phyloP scores from a whole-genome alignment of 202 grass and related monocot genomes.

The Digitaria exilis region DNA sequence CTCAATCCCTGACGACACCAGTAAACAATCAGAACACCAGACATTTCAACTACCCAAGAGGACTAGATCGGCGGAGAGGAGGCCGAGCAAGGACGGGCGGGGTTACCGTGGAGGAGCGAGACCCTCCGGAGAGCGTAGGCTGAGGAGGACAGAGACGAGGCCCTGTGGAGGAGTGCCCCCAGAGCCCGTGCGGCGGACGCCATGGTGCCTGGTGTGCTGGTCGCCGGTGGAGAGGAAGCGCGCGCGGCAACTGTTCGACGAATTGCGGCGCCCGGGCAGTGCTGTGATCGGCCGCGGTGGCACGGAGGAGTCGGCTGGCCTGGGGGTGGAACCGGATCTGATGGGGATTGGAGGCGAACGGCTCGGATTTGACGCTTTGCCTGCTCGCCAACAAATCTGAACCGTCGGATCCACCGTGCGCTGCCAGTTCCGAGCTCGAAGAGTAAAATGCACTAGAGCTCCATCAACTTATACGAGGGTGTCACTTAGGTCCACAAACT shows the following conservation, averaged over 20 bases:
- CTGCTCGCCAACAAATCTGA: not conserved
- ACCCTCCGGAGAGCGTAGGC: slow-evolving; percentile 40
- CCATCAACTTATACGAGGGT: too few species aligned
- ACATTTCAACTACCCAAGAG: not conserved
- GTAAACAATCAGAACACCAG: not conserved
- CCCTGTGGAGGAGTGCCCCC: slow-evolving; percentile 50
- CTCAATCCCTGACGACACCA: slow-evolving; percentile 45
- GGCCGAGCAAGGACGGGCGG: not conserved
- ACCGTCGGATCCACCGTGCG: slow-evolving; percentile 20
- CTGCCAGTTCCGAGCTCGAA: too few species aligned
- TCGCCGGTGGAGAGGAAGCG: not conserved
- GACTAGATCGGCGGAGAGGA: not conserved
- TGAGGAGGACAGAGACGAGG: slow-evolving; percentile 46
- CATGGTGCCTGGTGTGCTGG: slow-evolving; percentile 37
- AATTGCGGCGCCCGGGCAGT: slow-evolving; percentile 33
- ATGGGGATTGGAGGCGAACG: not conserved
- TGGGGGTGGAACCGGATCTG: not conserved
- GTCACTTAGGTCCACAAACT: too few species aligned
- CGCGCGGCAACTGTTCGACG: slow-evolving; percentile 46
- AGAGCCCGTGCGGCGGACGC: slow-evolving; percentile 60
- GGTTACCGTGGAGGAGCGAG: slow-evolving; percentile 40
- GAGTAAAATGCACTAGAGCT: too few species aligned
- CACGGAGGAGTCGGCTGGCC: not conserved
- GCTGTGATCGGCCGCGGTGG: not conserved
- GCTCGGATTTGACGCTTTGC: slow-evolving; percentile 5